These are phyloP conservation scores for Porpolomopsis calyptriformis DNA, from an alignment of 768 basidiomycete genomes.

Conservation along the genomic window DNA sequence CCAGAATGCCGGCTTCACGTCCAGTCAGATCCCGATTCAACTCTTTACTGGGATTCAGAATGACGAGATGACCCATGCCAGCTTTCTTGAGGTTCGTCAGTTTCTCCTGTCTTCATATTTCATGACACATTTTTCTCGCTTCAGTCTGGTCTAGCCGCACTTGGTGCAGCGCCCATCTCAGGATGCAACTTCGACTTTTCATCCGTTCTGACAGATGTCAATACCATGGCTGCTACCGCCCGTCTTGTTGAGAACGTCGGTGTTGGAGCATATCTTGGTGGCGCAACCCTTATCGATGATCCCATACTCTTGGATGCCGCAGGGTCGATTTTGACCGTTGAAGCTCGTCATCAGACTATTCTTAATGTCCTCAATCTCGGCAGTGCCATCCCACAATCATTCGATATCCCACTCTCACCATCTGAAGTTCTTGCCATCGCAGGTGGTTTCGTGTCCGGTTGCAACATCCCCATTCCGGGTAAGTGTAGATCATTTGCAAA, in stretches of 20 bases:
- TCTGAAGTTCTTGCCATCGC: slow-evolving; percentile 64
- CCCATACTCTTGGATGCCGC: slow-evolving; percentile 54
- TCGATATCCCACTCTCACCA: slow-evolving; percentile 65
- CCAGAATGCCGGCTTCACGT: slow-evolving; percentile 50
- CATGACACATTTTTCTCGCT: neutral
- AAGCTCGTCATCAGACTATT: slow-evolving; percentile 75
- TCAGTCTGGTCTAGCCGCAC: slow-evolving; percentile 38
- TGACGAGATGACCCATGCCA: slow-evolving; percentile 55
- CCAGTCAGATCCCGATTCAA: slow-evolving; percentile 43
- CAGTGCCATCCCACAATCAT: slow-evolving; percentile 52
- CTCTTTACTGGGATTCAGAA: slow-evolving; percentile 47
- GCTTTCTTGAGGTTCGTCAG: slow-evolving; percentile 38
- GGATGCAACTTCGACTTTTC: slow-evolving; percentile 63
- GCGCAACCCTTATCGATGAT: slow-evolving; percentile 50
- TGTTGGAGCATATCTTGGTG: slow-evolving; percentile 69
- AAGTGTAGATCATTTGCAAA: slow-evolving; percentile 12
- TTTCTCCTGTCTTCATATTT: neutral
- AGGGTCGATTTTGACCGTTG: slow-evolving; percentile 64
- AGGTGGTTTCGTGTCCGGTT: slow-evolving; percentile 57
- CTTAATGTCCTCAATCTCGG: slow-evolving; percentile 60
- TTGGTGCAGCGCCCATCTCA: slow-evolving; percentile 44
- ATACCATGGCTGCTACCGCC: slow-evolving; percentile 59
- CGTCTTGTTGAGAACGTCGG: slow-evolving; percentile 71
- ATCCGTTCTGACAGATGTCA: slow-evolving; percentile 48
- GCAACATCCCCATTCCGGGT: slow-evolving; percentile 50